These are phyloP conservation scores for Nicotiana tabacum DNA, from an alignment of 257 asterid genomes.

Conservation along the genomic window DNA sequence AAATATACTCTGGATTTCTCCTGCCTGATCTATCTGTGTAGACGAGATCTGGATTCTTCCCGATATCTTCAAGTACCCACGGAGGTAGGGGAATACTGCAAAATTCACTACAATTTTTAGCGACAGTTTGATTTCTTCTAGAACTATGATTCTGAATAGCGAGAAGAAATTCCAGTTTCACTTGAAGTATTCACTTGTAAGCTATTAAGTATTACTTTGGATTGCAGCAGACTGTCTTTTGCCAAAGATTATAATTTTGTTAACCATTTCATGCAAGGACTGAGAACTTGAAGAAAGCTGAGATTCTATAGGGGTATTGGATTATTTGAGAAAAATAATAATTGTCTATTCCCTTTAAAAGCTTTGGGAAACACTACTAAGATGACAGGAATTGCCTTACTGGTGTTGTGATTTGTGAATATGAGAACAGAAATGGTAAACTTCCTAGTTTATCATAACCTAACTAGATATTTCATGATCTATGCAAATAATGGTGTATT, in stretches of 20 bases:
- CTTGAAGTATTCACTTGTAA: neutral
- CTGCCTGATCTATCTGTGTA: slow-evolving; percentile 84
- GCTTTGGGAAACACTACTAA: no score
- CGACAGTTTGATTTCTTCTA: neutral
- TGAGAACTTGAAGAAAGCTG: neutral
- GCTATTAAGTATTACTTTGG: neutral
- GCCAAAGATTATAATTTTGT: neutral
- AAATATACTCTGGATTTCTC: slow-evolving; percentile 84
- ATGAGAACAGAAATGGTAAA: neutral
- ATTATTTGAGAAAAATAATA: no score
- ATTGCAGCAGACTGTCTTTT: neutral
- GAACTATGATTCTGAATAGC: neutral
- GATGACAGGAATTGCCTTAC: neutral
- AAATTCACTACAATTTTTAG: slow-evolving; percentile 4
- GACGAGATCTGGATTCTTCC: slow-evolving; percentile 79
- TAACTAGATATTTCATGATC: neutral
- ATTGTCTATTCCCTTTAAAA: no score
- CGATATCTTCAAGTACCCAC: slow-evolving; percentile 95
- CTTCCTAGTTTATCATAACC: neutral
- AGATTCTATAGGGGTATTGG: neutral
- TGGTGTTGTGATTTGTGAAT: neutral
- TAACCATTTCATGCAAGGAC: neutral
- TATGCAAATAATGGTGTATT: neutral
- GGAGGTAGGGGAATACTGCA: slow-evolving; percentile 90
- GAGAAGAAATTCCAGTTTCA: neutral